phyloP scores from a whole-genome alignment of 345 rosid species.

The Salix arbutifolia region DNA sequence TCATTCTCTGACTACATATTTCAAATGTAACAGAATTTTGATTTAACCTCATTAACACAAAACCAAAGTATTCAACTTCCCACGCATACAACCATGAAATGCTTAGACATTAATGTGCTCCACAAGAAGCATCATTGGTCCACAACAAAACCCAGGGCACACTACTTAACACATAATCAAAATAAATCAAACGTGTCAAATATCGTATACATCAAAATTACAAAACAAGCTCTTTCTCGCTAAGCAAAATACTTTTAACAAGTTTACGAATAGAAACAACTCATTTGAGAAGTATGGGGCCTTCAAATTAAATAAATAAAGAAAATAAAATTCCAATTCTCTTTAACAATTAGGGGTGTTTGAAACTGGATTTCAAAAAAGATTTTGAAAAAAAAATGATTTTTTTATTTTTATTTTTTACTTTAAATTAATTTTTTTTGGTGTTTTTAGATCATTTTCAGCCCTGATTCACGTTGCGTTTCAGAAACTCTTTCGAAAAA shows the following conservation, averaged over 20 bases:
- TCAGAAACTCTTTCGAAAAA: no score
- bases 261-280: neutral
- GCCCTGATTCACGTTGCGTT: no score
- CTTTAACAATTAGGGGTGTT: neutral
- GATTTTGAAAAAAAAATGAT: no score
- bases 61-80: conserved; percentile 4
- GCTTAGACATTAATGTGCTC: neutral
- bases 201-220: neutral
- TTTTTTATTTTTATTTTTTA: no score
- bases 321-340: neutral
- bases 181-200: neutral
- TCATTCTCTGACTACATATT: neutral
- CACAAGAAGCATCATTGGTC: neutral
- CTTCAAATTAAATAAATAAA: neutral
- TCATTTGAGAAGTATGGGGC: neutral
- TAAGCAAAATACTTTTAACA: neutral
- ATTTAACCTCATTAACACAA: neutral
- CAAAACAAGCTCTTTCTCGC: no score
- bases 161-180: neutral
- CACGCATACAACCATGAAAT: neutral
- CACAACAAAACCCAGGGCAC: no score
- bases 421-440: no score
- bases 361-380: no score
- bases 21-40: neutral
- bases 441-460: no score